Percentiles rank a stretch among this genome's conserved stretches.
Conservation (phyloP, 2,329 filamentous ascomycete genomes). For the Diaporthe citrichinensis region DNA sequence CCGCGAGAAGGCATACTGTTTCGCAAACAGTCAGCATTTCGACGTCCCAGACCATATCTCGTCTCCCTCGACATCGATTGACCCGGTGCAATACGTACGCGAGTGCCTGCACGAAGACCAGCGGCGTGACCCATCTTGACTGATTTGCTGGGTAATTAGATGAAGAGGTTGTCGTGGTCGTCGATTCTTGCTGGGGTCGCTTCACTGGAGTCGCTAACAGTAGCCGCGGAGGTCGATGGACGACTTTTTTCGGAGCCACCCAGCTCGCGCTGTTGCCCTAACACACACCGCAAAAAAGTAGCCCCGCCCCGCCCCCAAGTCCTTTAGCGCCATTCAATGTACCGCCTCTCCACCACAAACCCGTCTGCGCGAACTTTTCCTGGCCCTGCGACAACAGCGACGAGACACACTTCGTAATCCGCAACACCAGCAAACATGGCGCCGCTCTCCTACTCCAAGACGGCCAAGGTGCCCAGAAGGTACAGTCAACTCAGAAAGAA, state of each 20-base stretch:
- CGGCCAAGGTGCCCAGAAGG: slow-evolving; percentile 89
- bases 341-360: too few relatives aligned
- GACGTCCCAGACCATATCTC: slow-evolving; percentile 40
- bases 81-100: slow-evolving; percentile 69
- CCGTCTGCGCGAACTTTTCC: too few relatives aligned
- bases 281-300: too few relatives aligned
- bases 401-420: too few relatives aligned
- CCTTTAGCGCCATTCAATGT: too few relatives aligned
- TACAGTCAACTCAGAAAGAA: slow-evolving; percentile 11
- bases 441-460: slow-evolving; percentile 92
- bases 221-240: too few relatives aligned
- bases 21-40: slow-evolving; percentile 51
- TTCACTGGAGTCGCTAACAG: too few relatives aligned
- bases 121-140: slow-evolving; percentile 87
- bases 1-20: slow-evolving; percentile 90
- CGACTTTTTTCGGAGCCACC: too few relatives aligned
- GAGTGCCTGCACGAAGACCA: slow-evolving; percentile 89
- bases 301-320: too few relatives aligned
- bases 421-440: slow-evolving; percentile 53
- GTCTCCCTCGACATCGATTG: slow-evolving; percentile 29
- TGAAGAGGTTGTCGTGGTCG: slow-evolving; percentile 60
- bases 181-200: slow-evolving; percentile 53
- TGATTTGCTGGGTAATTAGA: slow-evolving; percentile 59
- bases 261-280: too few relatives aligned
- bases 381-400: too few relatives aligned